Base-by-base conservation (phyloP, 768 basidiomycete genomes). In the Candolleomyces efflorescens region DNA sequence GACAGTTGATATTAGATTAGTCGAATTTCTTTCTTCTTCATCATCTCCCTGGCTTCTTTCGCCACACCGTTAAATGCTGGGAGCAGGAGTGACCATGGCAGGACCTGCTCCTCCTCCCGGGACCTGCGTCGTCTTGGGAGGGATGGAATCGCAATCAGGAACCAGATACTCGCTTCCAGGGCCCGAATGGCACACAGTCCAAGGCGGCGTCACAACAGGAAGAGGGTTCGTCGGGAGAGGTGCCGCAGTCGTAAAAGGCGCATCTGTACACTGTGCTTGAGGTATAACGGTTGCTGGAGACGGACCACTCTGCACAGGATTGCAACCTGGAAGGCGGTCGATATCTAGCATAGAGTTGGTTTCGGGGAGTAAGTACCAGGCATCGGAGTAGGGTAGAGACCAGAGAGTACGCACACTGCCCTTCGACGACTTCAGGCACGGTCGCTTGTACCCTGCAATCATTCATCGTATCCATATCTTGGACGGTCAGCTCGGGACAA, bases 401-500 rank as follows among this genome's bases (percentile, higher is more conserved):
- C 32, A 32, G 32, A 18, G 41, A 26, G 37, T 15, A 38, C 58
- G 36, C 22, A 59, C 58, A 59, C 37, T 51, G 27, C 18, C 27
- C 53, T 20, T 59, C 58, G 6, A 44, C 41, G 11, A 48, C 17
- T 26, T 59, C 58, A 11, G 58, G 58, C 12, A 59, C 58, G n/a
- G 32, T 39, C 18, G 53, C 58, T 2, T 39, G 52, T 5, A 46
- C 20, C 7, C 22, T 32, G 26, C 58, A 59, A 17, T 3, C 45
- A 41, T 59, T 59, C 58, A 59, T 59, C 12, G 45, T 38, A 3
- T 59, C 58, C 44, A 59, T 59, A 39, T 54, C 53, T 23, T 59
- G 58, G 3, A 44, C 37, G 6, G 58, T 59, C 13, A 59, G 46
- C 52, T 46, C 58, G 4, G 58, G 53, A 45, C 58, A 59, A 18